phyloP scores from a whole-genome alignment of 2,329 filamentous ascomycete species.

The Neonectria punicea region DNA sequence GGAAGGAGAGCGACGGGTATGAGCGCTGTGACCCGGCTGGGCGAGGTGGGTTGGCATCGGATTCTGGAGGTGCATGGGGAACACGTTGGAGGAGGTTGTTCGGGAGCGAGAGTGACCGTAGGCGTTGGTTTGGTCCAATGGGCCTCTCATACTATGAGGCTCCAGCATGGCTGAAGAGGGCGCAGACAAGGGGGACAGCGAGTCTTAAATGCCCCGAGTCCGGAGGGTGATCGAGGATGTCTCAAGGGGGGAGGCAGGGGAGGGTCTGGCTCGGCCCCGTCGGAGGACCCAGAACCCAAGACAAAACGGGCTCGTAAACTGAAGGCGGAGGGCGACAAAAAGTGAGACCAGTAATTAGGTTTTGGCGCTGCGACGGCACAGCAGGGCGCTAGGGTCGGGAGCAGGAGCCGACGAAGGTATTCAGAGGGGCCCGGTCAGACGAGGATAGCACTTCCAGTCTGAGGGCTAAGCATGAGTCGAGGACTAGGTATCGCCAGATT shows the following conservation, averaged over 20 bases:
- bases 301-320: constrained; percentile 18
- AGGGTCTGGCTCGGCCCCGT: constrained; percentile 30
- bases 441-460: constrained; percentile 1
- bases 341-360: constrained; percentile 36
- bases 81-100: constrained; percentile 66
- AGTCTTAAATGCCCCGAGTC: constrained; percentile 38
- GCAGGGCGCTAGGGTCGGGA: constrained; percentile 12
- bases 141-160: constrained; percentile 46
- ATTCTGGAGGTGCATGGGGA: constrained; percentile 52
- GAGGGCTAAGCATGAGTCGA: constrained; percentile 25
- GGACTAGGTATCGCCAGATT: constrained; percentile 18
- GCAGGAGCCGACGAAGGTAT: constrained; percentile 13
- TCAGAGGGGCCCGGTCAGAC: constrained; percentile 9
- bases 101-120: constrained; percentile 66
- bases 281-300: constrained; percentile 26
- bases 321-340: constrained; percentile 42
- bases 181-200: constrained; percentile 30
- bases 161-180: constrained; percentile 44
- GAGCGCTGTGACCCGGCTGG: constrained; percentile 45
- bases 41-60: constrained; percentile 43
- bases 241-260: constrained; percentile 34
- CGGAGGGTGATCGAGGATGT: constrained; percentile 33
- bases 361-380: constrained; percentile 15
- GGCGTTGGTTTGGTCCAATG: constrained; percentile 48
- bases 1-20: constrained; percentile 69